Evolutionary conservation across 148 eudicot genomes (phyloP).

Genomic region (Vaccinium macrocarpon): DNA sequence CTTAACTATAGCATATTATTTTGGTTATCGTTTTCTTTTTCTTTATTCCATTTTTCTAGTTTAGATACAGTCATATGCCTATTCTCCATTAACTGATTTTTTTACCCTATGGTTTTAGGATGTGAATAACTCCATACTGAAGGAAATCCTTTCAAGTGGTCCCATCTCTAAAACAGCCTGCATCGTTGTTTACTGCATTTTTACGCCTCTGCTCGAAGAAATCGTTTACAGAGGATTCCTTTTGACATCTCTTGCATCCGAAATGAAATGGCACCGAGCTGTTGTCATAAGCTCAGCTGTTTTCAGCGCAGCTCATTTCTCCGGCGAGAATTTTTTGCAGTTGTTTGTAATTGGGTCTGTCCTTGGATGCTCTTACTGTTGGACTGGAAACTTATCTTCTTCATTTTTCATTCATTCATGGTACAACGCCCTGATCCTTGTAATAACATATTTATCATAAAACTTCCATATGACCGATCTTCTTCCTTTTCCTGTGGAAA

Average conservation of each 20-base stretch:
- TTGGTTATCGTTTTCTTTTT: neutral
- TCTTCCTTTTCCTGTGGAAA: neutral
- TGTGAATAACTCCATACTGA: constrained; percentile 54
- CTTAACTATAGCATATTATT: neutral
- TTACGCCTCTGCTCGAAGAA: constrained; percentile 85
- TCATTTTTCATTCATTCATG: constrained; percentile 66
- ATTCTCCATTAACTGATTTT: neutral
- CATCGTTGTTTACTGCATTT: constrained; percentile 53
- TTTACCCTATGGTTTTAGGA: constrained; percentile 35
- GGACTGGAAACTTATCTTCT: constrained; percentile 70
- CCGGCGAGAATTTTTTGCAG: constrained; percentile 68
- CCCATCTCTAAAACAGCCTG: constrained; percentile 42
- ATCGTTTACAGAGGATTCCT: constrained; percentile 73
- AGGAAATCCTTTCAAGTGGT: constrained; percentile 63
- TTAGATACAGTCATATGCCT: neutral
- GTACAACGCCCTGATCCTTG: constrained; percentile 71
- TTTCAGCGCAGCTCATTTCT: constrained; percentile 77
- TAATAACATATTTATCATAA: constrained; percentile 34
- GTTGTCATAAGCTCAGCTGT: constrained; percentile 62
- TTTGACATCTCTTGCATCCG: constrained; percentile 51
- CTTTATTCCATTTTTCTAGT: neutral
- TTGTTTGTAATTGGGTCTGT: constrained; percentile 54
- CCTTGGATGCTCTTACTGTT: constrained; percentile 82
- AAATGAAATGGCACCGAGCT: constrained; percentile 70
- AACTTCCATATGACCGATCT: neutral